Conservation (phyloP, 106 monocot genomes). For the Alisma plantagoaquatica region DNA sequence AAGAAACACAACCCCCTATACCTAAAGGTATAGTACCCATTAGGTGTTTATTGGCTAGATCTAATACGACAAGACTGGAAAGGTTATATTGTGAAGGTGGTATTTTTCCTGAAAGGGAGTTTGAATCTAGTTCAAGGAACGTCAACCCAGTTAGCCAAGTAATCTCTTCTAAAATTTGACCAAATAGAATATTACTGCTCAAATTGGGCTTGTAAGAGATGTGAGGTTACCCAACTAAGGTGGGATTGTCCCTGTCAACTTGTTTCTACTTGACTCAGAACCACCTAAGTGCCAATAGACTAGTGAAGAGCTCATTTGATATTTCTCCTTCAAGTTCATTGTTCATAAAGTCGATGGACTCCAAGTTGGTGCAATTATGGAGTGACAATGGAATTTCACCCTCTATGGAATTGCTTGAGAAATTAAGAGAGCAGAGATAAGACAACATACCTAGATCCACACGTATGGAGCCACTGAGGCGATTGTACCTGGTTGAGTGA, state of each 20-base stretch:
- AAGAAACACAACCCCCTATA: no score
- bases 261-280: no score
- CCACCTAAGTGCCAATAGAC: no score
- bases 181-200: constrained; percentile 1
- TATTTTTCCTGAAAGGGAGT: constrained; percentile 18
- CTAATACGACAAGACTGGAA: not conserved
- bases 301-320: constrained; percentile 15
- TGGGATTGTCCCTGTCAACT: no score
- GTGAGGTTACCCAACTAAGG: no score
- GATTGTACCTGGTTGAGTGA: constrained; percentile 11
- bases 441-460: not conserved
- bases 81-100: constrained; percentile 7
- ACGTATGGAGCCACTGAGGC: constrained; percentile 17
- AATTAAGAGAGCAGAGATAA: no score
- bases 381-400: constrained; percentile 11
- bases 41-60: not conserved
- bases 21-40: not conserved
- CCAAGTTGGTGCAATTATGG: not conserved
- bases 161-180: not conserved
- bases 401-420: constrained; percentile 9
- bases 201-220: constrained; percentile 3
- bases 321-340: constrained; percentile 2
- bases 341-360: not conserved
- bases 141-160: not conserved
- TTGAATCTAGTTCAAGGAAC: constrained; percentile 10